Base-by-base conservation (phyloP, 805 yeast genomes). In the Yarrowia yakushimensis region DNA sequence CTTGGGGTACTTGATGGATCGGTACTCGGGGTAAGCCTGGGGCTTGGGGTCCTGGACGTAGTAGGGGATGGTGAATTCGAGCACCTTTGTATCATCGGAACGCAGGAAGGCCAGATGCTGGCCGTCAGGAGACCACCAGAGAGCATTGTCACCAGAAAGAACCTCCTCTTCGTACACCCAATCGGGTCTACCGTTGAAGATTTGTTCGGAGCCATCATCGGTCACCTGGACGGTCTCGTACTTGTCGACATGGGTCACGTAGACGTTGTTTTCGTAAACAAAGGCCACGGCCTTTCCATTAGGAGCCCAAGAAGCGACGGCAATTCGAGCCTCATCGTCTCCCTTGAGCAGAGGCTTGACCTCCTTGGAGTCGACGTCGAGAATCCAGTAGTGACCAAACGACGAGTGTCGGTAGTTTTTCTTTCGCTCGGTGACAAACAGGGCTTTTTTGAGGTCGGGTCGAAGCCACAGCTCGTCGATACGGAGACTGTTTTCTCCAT, bases 101-200 rank as follows among this genome's bases (percentile, higher is more conserved):
- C 84, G 79, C 67, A 88, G 73, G 65, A 82, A 86, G 0, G 90
- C 81, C 45, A 91, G 70, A 67, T 78, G 80, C n/a, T 80, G 75
- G 12, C 93, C 91, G 42, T 78, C 73, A 9, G 89, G 89, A 5
- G 96, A 86, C 97, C 97, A 91, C 96, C 96, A 90, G 52, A 90
- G 67, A 0, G 92, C 89, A 22, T 79, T 74, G 67, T 86, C 90
- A 23, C 82, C 80, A 34, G 82, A 84, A 60, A 88, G 80, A 0
- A 90, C 94, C 73, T 90, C 97, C 67, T 90, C 97, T 70, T 91
- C 97, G 68, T 90, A 90, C 8, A 90, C 96, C 97, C 97, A 90
- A 70, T 90, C 97, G 0, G 97, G 96, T 65, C 86, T 85, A 2
- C 97, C 97, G 70, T 91, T 87, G 74, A 90, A 90, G 8, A 89